Evolutionary conservation across 805 yeast genomes (phyloP), one percentile per base, ranked within the genome.

Genomic region (Ascoidea asiatica): DNA sequence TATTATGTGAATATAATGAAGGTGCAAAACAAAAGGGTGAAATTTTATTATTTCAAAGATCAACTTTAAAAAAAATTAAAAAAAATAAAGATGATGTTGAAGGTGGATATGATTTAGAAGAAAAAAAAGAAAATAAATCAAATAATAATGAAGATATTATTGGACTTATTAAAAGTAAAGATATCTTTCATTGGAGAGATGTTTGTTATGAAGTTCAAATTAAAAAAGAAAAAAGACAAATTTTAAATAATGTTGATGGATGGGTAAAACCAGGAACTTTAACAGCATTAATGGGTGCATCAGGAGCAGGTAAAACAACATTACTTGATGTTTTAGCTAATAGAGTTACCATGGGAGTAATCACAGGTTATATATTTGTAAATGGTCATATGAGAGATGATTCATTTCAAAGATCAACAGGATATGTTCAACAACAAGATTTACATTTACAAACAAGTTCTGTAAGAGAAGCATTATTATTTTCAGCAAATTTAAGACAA

Each of bases 221-320:
- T 52, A 77, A 78, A 53, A 66, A 67, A 43, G 81, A 74, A 46
- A 70, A 75, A 20, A 67, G 85, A 56, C 49, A 52, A 29, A 66
- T 81, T 52, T 60, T 76, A 44, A 63, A 70, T 50, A 65, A 68
- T 54, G 74, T 76, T 41, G 75, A 73, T 54, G 90, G 90, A 42
- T 82, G 77, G 68, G 86, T 81, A 45, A 78, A 77, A 55, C 90
- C 90, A 17, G 90, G 90, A 53, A 81, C 83, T 46, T 66, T 82
- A 60, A 81, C 89, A 38, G 90, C 90, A 4, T 66, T 82, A 47
- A 81, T 82, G 89, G 92, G 92, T 55, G 83, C 81, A 44, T 82
- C 90, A 29, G 92, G 92, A 65, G 92, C 92, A 40, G 92, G 92
- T 65, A 82, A 82, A 56, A 82, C 92, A 21, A 83, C 90, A 2